Conservation (phyloP, 1,139 yeast species). For the Lodderomyces orthopsilosis region DNA sequence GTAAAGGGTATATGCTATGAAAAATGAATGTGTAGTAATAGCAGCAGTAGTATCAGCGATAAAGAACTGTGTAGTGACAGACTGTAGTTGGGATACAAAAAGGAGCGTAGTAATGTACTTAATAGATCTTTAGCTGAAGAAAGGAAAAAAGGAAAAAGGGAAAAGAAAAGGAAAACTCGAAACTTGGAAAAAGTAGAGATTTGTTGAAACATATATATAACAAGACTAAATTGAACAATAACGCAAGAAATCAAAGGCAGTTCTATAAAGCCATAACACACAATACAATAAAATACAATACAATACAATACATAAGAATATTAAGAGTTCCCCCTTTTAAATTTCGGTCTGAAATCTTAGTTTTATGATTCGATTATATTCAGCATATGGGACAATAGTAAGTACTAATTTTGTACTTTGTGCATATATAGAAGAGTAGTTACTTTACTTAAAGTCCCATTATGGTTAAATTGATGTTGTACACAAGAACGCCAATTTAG, state of each 20-base stretch:
- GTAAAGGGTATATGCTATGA: background rate
- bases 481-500: background rate
- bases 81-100: background rate
- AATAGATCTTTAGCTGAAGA: constrained; percentile 1
- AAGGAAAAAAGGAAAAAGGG: constrained; percentile 1
- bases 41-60: background rate
- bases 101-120: background rate
- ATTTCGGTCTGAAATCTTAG: background rate
- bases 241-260: too few relatives aligned
- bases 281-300: too few relatives aligned
- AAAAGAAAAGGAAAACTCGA: constrained; percentile 1
- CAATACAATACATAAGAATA: too few relatives aligned
- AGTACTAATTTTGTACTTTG: too few relatives aligned
- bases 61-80: constrained; percentile 1
- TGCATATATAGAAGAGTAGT: too few relatives aligned
- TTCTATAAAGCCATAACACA: too few relatives aligned
- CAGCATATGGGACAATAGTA: too few relatives aligned
- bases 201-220: constrained; percentile 1
- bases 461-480: background rate
- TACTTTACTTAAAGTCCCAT: too few relatives aligned
- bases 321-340: too few relatives aligned
- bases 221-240: too few relatives aligned
- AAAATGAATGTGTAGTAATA: constrained; percentile 1
- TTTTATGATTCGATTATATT: background rate
- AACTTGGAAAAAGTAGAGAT: background rate